Evolutionary conservation across 345 rosid genomes (phyloP).

Genomic region (Lagerstroemia speciosa): DNA sequence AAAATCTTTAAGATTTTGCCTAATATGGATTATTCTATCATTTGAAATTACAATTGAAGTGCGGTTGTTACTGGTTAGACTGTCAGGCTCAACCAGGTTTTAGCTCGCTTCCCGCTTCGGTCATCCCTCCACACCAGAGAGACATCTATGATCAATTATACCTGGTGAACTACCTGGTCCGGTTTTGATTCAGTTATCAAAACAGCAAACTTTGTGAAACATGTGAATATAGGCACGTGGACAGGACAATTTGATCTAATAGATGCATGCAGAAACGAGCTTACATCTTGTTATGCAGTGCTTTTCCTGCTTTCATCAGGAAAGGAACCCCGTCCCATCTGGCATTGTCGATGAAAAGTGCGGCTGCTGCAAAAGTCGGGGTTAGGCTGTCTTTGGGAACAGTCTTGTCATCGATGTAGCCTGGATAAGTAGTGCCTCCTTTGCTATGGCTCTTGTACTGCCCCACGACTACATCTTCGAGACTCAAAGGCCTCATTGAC

Average conservation of each 20-base stretch:
- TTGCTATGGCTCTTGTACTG: conserved; percentile 92
- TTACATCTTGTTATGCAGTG: conserved; percentile 72
- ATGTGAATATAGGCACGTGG: background rate
- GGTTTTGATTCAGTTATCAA: background rate
- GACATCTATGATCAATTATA: background rate
- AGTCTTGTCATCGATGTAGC: conserved; percentile 80
- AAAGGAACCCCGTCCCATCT: conserved; percentile 99
- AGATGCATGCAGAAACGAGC: background rate
- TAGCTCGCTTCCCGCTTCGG: background rate
- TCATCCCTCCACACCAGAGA: background rate
- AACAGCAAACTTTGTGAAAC: background rate
- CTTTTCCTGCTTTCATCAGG: conserved; percentile 97
- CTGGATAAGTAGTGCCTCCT: conserved; percentile 75
- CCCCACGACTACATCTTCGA: conserved; percentile 76
- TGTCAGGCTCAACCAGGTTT: too few relatives aligned
- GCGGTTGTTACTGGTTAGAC: background rate
- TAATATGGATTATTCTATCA: too few relatives aligned
- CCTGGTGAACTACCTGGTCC: background rate
- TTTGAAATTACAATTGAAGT: too few relatives aligned
- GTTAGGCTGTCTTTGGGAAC: conserved; percentile 85
- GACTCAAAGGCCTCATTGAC: conserved; percentile 79
- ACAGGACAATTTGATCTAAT: background rate
- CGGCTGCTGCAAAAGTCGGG: conserved; percentile 99
- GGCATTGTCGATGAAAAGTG: conserved; percentile 88
- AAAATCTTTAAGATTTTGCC: too few relatives aligned